These are phyloP conservation scores for Paramarasmius palmivorus DNA, from an alignment of 1,284 basidiomycete genomes.

Conservation along the genomic window DNA sequence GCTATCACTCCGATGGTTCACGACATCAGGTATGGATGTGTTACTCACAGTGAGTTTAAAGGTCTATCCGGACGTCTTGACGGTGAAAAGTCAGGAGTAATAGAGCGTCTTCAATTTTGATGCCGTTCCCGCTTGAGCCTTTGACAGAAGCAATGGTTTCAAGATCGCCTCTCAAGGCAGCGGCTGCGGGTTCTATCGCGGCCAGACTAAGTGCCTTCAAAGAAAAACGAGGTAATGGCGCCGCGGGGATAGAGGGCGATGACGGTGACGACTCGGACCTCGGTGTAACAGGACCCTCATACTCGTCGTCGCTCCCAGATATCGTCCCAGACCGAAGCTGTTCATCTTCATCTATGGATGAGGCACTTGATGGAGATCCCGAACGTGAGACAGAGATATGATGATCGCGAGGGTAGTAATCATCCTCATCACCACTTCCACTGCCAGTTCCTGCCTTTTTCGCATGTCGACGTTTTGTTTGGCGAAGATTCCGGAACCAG, in stretches of 20 bases:
- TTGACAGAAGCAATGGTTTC: conserved; percentile 43
- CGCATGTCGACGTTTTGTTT: conserved; percentile 67
- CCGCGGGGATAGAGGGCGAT: conserved; percentile 33
- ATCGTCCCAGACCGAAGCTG: conserved; percentile 43
- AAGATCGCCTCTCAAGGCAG: conserved; percentile 32
- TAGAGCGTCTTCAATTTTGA: conserved; percentile 58
- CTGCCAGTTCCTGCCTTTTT: conserved; percentile 43
- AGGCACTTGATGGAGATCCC: conserved; percentile 51
- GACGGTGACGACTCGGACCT: conserved; percentile 60
- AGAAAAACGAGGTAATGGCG: conserved; percentile 7
- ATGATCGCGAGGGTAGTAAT: conserved; percentile 31
- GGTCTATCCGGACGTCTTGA: conserved; percentile 29
- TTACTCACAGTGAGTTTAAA: not conserved
- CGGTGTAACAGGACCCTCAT: conserved; percentile 71
- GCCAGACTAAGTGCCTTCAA: conserved; percentile 15
- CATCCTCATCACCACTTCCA: conserved; percentile 43
- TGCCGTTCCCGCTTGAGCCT: conserved; percentile 33
- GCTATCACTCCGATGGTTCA: not conserved
- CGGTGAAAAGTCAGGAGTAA: conserved; percentile 71
- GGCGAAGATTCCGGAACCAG: conserved; percentile 80
- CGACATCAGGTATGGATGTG: not conserved
- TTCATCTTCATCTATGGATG: conserved; percentile 43
- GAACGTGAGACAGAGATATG: conserved; percentile 48
- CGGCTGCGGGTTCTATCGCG: conserved; percentile 31
- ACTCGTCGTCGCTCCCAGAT: conserved; percentile 64